Conservation (phyloP, 768 basidiomycete species). For the Lentinula boryana region DNA sequence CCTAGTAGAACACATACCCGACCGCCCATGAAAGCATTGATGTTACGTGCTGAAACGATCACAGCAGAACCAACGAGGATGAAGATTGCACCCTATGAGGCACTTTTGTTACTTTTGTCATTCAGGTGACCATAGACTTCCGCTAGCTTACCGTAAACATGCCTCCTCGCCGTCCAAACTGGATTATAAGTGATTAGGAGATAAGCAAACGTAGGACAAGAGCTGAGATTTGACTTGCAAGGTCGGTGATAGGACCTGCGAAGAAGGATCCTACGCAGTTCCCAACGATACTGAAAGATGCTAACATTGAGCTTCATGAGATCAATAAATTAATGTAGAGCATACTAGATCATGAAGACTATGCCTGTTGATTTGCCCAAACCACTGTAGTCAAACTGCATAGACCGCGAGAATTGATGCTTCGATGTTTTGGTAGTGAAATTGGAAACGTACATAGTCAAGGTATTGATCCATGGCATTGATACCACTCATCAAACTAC, state of each 20-base stretch:
- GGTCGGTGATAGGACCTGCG: conserved; percentile 17
- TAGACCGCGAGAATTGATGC: neutral
- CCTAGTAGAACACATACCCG: conserved; percentile 9
- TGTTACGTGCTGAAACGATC: conserved; percentile 19
- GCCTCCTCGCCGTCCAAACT: conserved; percentile 17
- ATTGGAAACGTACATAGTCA: neutral
- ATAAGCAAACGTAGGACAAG: neutral
- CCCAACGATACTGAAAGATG: conserved; percentile 13
- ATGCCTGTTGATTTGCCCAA: conserved; percentile 2
- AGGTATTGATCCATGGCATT: conserved; percentile 10
- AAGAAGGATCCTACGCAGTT: conserved; percentile 19
- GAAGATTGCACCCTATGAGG: conserved; percentile 21
- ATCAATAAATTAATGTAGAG: neutral
- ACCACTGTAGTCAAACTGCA: neutral
- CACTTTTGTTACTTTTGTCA: conserved; percentile 9
- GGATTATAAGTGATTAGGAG: neutral
- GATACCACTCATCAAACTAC: conserved; percentile 9
- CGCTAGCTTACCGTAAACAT: conserved; percentile 24
- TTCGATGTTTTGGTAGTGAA: neutral
- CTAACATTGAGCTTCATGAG: neutral
- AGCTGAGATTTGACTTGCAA: conserved; percentile 5
- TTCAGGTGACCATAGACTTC: conserved; percentile 13
- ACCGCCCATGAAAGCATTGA: conserved; percentile 17
- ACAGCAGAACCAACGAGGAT: conserved; percentile 19
- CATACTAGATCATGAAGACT: conserved; percentile 7